Percentiles rank a stretch among this genome's conserved stretches.
Evolutionary conservation across 805 yeast genomes (phyloP).

Genomic region (Saturnispora galanensis): DNA sequence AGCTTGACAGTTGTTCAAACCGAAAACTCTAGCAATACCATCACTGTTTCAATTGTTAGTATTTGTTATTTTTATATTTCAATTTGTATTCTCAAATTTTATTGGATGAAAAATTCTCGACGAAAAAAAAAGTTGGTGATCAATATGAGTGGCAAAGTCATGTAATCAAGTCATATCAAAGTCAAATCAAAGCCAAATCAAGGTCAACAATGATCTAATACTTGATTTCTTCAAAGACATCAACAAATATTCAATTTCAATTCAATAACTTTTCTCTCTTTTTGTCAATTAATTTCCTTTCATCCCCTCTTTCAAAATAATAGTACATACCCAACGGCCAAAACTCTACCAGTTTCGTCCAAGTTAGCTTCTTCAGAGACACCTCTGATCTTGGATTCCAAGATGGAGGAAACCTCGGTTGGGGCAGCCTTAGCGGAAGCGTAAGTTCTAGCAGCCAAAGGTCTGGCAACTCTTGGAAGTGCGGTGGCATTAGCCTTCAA

Average conservation of each 20-base stretch:
- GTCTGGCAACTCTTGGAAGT: conserved; percentile 55
- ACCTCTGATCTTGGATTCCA: conserved; percentile 99
- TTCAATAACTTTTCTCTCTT: no score
- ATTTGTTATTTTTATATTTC: background rate
- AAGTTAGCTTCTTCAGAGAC: conserved; percentile 94
- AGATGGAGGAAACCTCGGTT: conserved; percentile 97
- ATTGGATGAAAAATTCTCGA: conserved; percentile 1
- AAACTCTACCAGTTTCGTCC: conserved; percentile 98
- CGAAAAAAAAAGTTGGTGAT: conserved; percentile 3
- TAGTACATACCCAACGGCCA: conserved; percentile 81
- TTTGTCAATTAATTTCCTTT: no score
- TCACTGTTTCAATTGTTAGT: conserved; percentile 47
- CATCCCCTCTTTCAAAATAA: background rate
- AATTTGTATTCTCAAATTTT: background rate
- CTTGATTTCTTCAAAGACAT: no score
- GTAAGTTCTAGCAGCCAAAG: conserved; percentile 63
- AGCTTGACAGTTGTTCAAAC: conserved; percentile 99
- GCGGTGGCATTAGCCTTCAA: conserved; percentile 42
- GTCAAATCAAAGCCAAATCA: no score
- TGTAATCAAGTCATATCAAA: no score
- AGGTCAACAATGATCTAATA: no score
- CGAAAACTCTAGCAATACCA: conserved; percentile 99
- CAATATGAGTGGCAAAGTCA: background rate
- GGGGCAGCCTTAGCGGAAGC: conserved; percentile 98
- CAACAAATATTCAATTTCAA: no score